phyloP scores from a whole-genome alignment of 345 rosid species.

The Erucastrum elatum region DNA sequence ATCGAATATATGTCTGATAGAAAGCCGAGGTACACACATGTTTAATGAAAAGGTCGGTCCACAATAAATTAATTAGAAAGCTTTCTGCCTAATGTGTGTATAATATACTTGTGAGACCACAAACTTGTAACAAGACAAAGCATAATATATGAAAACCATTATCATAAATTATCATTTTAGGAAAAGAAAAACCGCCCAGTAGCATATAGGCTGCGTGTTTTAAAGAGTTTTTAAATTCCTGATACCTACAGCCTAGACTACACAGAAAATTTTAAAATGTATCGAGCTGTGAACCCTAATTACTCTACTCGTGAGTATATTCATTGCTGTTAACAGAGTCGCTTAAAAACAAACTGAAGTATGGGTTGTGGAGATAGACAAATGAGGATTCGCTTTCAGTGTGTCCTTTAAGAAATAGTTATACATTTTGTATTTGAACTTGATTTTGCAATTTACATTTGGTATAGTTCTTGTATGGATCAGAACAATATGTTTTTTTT shows the following conservation, averaged over 20 bases:
- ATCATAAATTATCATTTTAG: background rate
- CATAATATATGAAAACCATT: background rate
- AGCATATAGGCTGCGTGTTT: background rate
- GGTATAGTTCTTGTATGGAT: background rate
- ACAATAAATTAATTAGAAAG: background rate
- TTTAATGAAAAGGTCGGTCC: conserved; percentile 26
- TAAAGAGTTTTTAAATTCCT: background rate
- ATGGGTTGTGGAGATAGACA: background rate
- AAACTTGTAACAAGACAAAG: conserved; percentile 18
- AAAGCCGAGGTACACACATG: conserved; percentile 12
- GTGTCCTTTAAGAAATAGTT: background rate
- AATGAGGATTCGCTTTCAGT: background rate
- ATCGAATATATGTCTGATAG: conserved; percentile 19
- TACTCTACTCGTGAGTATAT: background rate
- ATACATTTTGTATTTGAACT: background rate
- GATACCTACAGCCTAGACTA: conserved; percentile 1
- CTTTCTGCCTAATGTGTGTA: conserved; percentile 23
- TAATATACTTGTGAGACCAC: background rate
- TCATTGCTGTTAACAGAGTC: background rate
- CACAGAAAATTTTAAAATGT: conserved; percentile 6
- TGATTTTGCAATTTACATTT: background rate
- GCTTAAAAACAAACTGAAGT: background rate
- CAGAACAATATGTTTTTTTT: background rate
- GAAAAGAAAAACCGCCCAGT: background rate
- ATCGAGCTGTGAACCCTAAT: conserved; percentile 13